Evolutionary conservation across 768 basidiomycete species (phyloP), one percentile per base, ranked within the genome.

Genomic region (Daedalea quercina): DNA sequence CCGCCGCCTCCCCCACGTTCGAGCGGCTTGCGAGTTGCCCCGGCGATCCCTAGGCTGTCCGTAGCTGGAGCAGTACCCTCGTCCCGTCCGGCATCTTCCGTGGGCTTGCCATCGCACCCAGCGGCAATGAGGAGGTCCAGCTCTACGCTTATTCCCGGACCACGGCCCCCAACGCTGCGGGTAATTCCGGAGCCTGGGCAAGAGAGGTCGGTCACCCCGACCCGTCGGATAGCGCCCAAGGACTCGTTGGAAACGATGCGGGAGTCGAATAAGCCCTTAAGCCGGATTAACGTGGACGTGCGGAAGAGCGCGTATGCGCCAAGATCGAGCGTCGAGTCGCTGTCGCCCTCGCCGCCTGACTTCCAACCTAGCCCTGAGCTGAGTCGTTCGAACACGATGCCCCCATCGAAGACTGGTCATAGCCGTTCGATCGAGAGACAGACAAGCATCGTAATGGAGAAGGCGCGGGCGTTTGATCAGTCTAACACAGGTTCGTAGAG

Each of bases 391-490:
- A 64, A 58, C 33, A 53, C 70, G 12, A 57, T 67, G 35, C 59
- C 69, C 2, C 41, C 17, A 12, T 50, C 23, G 52, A 57, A 13
- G 47, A 58, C 50, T 47, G 63, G 20, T 43, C 53, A 40, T 51
- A 61, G 56, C 56, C n/a, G n/a, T n/a, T n/a, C n/a, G n/a, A n/a
- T n/a, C n/a, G 52, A 49, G 17, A 43, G 56, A 0, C 55, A 59
- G 45, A 61, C 64, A 23, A 70, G 66, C 52, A 53, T 63, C 47
- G 66, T 72, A 12, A 50, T 65, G 19, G 68, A 66, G 50, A 58
- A 64, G 44, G 64, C 65, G 3, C 63, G 35, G 34, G 61, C 63
- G 12, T 67, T 65, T 35, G 68, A 64, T 35, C 59, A 62, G 26
- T 33, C 63, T n/a, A 60, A 31, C 28, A 6, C 28, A 11, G 28